phyloP scores from a whole-genome alignment of 2,329 filamentous ascomycete species.

The Aureobasidium sp. region DNA sequence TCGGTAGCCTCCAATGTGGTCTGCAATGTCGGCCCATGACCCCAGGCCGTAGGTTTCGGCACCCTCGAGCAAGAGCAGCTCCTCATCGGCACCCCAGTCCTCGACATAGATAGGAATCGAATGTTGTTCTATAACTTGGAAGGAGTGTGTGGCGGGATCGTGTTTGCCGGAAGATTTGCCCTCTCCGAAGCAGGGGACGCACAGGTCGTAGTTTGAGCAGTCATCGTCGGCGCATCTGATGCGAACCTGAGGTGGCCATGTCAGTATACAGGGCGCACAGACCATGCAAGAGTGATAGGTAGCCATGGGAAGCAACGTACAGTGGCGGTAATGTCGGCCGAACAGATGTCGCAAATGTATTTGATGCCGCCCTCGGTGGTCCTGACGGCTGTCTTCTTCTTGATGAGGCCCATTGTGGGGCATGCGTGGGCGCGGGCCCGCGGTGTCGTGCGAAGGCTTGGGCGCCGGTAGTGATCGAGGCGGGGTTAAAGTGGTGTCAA shows the following conservation, averaged over 20 bases:
- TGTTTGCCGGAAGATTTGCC: slow-evolving; percentile 75
- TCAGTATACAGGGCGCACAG: slow-evolving; percentile 10
- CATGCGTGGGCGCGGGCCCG: not conserved
- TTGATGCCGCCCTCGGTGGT: slow-evolving; percentile 58
- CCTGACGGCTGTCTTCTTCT: slow-evolving; percentile 83
- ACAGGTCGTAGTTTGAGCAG: slow-evolving; percentile 93
- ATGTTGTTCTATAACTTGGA: slow-evolving; percentile 93
- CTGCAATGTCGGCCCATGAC: slow-evolving; percentile 95
- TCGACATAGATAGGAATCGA: slow-evolving; percentile 92
- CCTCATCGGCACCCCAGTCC: slow-evolving; percentile 96
- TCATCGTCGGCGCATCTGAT: slow-evolving; percentile 78
- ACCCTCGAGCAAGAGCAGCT: slow-evolving; percentile 84
- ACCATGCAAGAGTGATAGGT: not conserved
- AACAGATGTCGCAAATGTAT: slow-evolving; percentile 96
- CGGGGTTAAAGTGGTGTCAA: not conserved
- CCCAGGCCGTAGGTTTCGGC: slow-evolving; percentile 93
- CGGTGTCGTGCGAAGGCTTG: not conserved
- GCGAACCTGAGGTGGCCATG: slow-evolving; percentile 57
- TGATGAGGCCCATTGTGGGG: slow-evolving; percentile 74
- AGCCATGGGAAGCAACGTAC: slow-evolving; percentile 44
- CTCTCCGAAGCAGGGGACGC: slow-evolving; percentile 85
- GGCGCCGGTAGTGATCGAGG: not conserved
- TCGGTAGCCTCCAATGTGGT: slow-evolving; percentile 93
- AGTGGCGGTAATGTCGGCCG: slow-evolving; percentile 91
- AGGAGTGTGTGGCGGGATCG: slow-evolving; percentile 77